A percentile compares a stretch with the other conserved stretches of the same genome.
phyloP scores from a whole-genome alignment of 176 grass and related monocot genomes.

The Chloris gayana region DNA sequence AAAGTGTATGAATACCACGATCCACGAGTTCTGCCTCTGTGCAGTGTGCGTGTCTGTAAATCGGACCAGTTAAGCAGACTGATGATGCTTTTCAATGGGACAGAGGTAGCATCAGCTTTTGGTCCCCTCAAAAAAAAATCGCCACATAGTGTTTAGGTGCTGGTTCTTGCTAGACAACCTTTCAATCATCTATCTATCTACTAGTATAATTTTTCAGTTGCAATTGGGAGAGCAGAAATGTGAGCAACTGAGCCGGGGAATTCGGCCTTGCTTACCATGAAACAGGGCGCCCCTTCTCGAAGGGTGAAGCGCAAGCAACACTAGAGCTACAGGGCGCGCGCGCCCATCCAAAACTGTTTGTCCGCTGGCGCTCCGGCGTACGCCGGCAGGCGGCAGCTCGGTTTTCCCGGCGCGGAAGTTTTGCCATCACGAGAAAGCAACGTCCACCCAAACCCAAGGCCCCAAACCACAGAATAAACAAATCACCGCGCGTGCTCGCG shows the following conservation, averaged over 20 bases:
- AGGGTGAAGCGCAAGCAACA: neutral
- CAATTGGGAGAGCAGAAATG: neutral
- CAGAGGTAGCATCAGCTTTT: too few species aligned
- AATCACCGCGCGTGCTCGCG: slow-evolving; percentile 7
- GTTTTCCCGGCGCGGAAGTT: neutral
- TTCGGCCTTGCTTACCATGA: neutral
- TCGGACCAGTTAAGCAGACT: neutral
- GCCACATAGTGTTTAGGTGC: too few species aligned
- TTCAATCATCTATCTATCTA: too few species aligned
- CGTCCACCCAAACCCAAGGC: neutral
- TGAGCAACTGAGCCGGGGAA: neutral
- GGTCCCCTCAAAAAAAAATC: too few species aligned
- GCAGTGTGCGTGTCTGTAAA: neutral
- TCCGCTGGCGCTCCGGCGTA: slow-evolving; percentile 1
- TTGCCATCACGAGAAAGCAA: slow-evolving; percentile 23
- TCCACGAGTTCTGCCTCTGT: neutral
- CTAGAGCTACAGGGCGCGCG: too few species aligned
- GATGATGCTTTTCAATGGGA: neutral
- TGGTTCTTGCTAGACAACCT: too few species aligned
- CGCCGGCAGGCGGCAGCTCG: neutral
- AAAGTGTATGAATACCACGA: too few species aligned
- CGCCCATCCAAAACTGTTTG: slow-evolving; percentile 3
- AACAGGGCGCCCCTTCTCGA: neutral
- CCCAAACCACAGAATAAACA: slow-evolving; percentile 7
- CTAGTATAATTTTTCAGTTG: neutral